phyloP scores from a whole-genome alignment of 106 monocot species.

The Dactylorhiza incarnata region DNA sequence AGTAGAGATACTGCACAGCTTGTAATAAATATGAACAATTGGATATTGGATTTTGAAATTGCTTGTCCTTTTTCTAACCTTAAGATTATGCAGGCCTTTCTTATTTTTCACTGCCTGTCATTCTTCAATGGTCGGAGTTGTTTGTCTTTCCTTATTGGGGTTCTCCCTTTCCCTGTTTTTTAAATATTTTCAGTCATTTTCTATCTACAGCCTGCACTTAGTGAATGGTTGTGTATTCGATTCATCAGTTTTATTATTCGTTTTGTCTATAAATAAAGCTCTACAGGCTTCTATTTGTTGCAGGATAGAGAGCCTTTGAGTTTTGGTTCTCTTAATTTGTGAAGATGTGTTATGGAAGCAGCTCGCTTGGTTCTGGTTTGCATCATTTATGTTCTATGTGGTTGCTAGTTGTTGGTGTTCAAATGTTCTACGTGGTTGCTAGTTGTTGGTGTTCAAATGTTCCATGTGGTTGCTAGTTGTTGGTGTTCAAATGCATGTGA shows the following conservation, averaged over 20 bases:
- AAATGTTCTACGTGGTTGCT: too few relatives aligned
- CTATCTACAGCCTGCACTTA: conserved; percentile 4
- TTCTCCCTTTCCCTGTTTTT: conserved; percentile 17
- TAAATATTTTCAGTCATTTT: conserved; percentile 1
- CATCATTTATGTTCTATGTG: not conserved
- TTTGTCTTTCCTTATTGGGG: conserved; percentile 14
- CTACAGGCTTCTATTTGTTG: not conserved
- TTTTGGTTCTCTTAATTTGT: not conserved
- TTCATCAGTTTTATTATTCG: conserved; percentile 12
- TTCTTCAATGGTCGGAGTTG: too few relatives aligned
- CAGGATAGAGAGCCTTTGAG: not conserved
- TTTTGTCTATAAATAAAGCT: conserved; percentile 20
- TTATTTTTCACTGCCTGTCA: too few relatives aligned
- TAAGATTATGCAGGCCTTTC: too few relatives aligned
- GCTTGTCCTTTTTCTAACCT: too few relatives aligned
- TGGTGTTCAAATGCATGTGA: not conserved
- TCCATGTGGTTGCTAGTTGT: too few relatives aligned
- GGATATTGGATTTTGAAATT: too few relatives aligned
- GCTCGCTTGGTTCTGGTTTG: conserved; percentile 47
- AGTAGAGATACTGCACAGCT: too few relatives aligned
- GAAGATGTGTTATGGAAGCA: conserved; percentile 60
- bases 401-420: not conserved
- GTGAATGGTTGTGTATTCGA: conserved; percentile 4
- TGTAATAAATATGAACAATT: too few relatives aligned
- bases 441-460: too few relatives aligned